A percentile compares a stretch with the other conserved stretches of the same genome.
These are phyloP conservation scores for Bretschneidera sinensis DNA, from an alignment of 345 rosid genomes.

Conservation along the genomic window DNA sequence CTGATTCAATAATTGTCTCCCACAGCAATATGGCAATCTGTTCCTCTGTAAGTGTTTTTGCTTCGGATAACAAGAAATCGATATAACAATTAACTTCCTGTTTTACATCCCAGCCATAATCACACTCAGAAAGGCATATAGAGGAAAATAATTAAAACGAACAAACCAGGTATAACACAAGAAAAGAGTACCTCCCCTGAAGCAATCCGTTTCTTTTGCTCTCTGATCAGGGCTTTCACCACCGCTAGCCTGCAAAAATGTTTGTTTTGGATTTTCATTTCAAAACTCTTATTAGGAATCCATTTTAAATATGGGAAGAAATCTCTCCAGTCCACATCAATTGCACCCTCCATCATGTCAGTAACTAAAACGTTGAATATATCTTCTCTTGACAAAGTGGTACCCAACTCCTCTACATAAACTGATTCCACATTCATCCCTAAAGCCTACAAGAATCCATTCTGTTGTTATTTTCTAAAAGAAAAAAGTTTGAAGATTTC, in stretches of 20 bases:
- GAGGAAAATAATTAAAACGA: background rate
- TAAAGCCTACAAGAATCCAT: constrained; percentile 37
- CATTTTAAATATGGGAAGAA: constrained; percentile 86
- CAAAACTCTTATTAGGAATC: constrained; percentile 62
- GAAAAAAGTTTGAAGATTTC: too few relatives aligned
- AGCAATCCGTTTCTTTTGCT: constrained; percentile 40
- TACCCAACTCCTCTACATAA: constrained; percentile 57
- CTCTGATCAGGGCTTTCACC: constrained; percentile 57
- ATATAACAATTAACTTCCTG: constrained; percentile 59
- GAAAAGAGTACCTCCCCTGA: constrained; percentile 48
- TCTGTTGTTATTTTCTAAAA: background rate
- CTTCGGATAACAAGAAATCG: constrained; percentile 56
- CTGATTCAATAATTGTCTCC: constrained; percentile 71
- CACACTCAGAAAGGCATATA: background rate
- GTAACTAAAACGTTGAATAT: constrained; percentile 48
- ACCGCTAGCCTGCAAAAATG: constrained; percentile 51
- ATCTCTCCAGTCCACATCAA: constrained; percentile 93
- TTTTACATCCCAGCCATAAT: constrained; percentile 5
- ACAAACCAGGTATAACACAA: background rate
- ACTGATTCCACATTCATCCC: constrained; percentile 65
- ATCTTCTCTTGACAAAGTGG: constrained; percentile 50
- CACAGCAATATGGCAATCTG: constrained; percentile 61
- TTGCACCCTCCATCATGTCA: constrained; percentile 77
- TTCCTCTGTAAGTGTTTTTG: constrained; percentile 50
- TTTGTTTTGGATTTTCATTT: constrained; percentile 41